Conservation (phyloP, 768 basidiomycete species). For the Mycena chlorophos region DNA sequence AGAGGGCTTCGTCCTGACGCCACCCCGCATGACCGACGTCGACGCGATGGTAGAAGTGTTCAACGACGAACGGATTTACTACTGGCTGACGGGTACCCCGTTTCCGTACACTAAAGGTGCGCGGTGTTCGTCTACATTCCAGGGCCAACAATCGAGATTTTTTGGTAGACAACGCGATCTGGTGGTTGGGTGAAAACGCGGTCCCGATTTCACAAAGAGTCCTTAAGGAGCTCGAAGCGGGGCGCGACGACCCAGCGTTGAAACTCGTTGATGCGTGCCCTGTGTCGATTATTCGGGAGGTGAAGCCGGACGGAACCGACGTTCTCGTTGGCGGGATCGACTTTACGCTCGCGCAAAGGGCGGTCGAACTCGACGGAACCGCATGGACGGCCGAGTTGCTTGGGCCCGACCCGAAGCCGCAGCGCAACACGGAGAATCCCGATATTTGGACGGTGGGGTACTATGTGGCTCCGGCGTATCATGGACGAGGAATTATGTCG, state of each 20-base stretch:
- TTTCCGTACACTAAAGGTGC: background rate
- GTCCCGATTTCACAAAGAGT: background rate
- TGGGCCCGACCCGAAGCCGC: background rate
- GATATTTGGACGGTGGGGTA: background rate
- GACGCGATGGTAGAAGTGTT: background rate
- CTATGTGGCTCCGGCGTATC: constrained; percentile 59
- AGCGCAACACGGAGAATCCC: background rate
- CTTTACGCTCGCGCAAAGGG: background rate
- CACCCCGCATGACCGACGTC: background rate
- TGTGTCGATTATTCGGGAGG: background rate
- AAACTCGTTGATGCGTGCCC: background rate
- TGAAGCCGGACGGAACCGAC: background rate
- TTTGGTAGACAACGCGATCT: background rate
- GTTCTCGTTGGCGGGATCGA: background rate
- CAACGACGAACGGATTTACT: background rate
- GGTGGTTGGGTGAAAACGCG: background rate
- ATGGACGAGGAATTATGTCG: constrained; percentile 72
- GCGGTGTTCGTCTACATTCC: background rate
- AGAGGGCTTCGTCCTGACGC: background rate
- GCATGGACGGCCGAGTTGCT: background rate
- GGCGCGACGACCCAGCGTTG: background rate
- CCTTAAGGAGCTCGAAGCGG: background rate
- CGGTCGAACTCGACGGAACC: background rate
- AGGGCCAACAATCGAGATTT: background rate
- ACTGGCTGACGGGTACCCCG: background rate